Conservation (phyloP, 495 filamentous ascomycete species). For the Aspergillus incahuasiensis region DNA sequence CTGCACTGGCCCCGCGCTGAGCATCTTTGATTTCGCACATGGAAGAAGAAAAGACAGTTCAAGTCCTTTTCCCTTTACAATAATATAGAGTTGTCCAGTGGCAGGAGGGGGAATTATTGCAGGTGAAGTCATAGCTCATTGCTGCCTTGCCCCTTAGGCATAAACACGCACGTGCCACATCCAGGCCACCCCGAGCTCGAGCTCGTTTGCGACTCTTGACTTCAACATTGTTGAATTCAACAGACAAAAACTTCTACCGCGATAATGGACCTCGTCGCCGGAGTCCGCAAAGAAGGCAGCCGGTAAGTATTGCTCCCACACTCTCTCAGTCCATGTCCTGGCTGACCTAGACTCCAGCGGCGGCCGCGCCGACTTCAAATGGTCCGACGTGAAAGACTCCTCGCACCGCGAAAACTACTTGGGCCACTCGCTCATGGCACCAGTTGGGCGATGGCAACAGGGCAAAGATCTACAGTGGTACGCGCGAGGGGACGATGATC, state of each 20-base stretch:
- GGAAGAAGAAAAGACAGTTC: background rate
- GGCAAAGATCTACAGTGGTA: constrained; percentile 87
- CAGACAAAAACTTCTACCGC: background rate
- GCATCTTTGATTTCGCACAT: constrained; percentile 7
- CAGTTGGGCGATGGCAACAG: constrained; percentile 94
- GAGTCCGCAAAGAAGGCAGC: constrained; percentile 88
- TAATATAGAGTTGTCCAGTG: background rate
- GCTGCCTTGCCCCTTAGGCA: constrained; percentile 23
- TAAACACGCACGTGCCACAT: constrained; percentile 21
- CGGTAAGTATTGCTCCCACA: constrained; percentile 40
- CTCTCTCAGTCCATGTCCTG: background rate
- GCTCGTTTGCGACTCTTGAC: background rate
- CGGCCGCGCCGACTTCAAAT: constrained; percentile 88
- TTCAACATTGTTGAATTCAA: background rate
- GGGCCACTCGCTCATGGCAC: constrained; percentile 90
- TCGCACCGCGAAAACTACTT: constrained; percentile 94
- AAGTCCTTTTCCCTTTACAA: background rate
- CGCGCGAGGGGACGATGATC: constrained; percentile 57
- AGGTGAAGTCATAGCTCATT: constrained; percentile 20
- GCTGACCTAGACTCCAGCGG: constrained; percentile 48
- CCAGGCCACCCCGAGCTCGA: background rate
- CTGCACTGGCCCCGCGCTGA: constrained; percentile 6
- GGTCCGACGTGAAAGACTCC: constrained; percentile 87
- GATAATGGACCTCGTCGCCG: constrained; percentile 88
- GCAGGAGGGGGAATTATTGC: background rate